These are phyloP conservation scores for Agaricales sp. DNA, from an alignment of 1,284 basidiomycete species.

Conservation along the genomic window DNA sequence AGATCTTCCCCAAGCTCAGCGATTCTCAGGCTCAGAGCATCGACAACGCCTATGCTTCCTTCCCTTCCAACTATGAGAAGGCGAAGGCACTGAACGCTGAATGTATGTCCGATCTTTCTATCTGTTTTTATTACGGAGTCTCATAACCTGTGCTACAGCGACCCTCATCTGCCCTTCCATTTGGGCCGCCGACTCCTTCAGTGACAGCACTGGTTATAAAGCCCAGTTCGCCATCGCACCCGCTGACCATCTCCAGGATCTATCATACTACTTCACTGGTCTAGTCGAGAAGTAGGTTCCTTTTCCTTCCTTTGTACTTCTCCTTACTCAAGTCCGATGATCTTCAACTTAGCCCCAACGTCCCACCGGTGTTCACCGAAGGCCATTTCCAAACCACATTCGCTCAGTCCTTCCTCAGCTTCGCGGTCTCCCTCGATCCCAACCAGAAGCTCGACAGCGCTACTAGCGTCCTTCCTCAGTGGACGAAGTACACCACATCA, in stretches of 20 bases:
- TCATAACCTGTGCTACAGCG: too few relatives aligned
- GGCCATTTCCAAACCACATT: slow-evolving; percentile 27
- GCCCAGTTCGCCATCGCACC: slow-evolving; percentile 28
- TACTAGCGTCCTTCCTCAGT: slow-evolving; percentile 20
- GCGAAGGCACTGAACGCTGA: slow-evolving; percentile 30
- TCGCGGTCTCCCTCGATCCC: slow-evolving; percentile 24
- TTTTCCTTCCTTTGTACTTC: too few relatives aligned
- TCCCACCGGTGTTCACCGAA: slow-evolving; percentile 22
- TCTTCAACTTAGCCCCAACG: slow-evolving; percentile 2
- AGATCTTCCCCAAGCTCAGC: slow-evolving; percentile 28
- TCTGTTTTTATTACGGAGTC: not conserved
- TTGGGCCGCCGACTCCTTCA: slow-evolving; percentile 20
- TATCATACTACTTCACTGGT: slow-evolving; percentile 22
- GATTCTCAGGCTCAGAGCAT: slow-evolving; percentile 15
- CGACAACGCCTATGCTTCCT: slow-evolving; percentile 18
- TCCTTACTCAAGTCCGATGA: not conserved
- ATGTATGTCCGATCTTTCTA: slow-evolving; percentile 17
- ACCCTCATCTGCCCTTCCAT: slow-evolving; percentile 28
- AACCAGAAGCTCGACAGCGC: slow-evolving; percentile 22
- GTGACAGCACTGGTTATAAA: slow-evolving; percentile 13
- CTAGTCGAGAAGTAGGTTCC: slow-evolving; percentile 11
- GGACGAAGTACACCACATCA: slow-evolving; percentile 15
- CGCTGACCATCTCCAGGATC: slow-evolving; percentile 22
- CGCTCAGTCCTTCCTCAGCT: slow-evolving; percentile 27
- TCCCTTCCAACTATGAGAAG: slow-evolving; percentile 22